Conservation (phyloP, 371 early-diverging fungal genomes). For the Fennellomyces sp. region DNA sequence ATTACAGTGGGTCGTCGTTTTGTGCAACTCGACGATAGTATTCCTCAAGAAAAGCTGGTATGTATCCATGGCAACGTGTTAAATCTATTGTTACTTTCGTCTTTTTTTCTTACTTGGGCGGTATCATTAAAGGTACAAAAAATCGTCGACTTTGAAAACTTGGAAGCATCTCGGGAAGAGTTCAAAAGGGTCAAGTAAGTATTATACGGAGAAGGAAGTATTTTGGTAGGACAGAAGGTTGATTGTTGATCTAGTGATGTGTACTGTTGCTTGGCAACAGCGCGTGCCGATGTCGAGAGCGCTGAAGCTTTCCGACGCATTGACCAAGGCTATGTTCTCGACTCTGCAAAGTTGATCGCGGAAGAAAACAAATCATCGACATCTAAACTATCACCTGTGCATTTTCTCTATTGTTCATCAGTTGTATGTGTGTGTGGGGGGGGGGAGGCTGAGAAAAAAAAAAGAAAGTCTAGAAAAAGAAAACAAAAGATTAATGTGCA, state of each 20-base stretch:
- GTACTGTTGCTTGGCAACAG: constrained; percentile 73
- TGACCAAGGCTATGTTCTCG: constrained; percentile 75
- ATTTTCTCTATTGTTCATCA: constrained; percentile 71
- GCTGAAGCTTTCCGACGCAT: constrained; percentile 69
- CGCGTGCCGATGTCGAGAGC: constrained; percentile 67
- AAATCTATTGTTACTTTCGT: too few species aligned
- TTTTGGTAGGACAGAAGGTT: too few species aligned
- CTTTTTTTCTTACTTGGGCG: background rate
- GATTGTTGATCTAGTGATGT: too few species aligned
- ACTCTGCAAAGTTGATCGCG: constrained; percentile 62
- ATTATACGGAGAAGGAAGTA: background rate
- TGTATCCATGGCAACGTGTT: background rate
- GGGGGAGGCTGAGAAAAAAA: background rate
- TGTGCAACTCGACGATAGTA: constrained; percentile 46
- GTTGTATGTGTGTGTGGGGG: constrained; percentile 9
- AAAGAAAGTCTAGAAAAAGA: too few species aligned
- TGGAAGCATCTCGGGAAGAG: constrained; percentile 34
- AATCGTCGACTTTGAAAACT: constrained; percentile 47
- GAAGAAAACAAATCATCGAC: constrained; percentile 56
- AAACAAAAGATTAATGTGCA: too few species aligned
- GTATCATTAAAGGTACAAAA: constrained; percentile 37
- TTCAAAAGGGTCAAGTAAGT: constrained; percentile 50
- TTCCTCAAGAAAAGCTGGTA: constrained; percentile 62
- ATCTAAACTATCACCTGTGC: constrained; percentile 41
- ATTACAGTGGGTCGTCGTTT: constrained; percentile 64